These are phyloP conservation scores for Castanea mollissima DNA, from an alignment of 306 rosid genomes.

Conservation along the genomic window DNA sequence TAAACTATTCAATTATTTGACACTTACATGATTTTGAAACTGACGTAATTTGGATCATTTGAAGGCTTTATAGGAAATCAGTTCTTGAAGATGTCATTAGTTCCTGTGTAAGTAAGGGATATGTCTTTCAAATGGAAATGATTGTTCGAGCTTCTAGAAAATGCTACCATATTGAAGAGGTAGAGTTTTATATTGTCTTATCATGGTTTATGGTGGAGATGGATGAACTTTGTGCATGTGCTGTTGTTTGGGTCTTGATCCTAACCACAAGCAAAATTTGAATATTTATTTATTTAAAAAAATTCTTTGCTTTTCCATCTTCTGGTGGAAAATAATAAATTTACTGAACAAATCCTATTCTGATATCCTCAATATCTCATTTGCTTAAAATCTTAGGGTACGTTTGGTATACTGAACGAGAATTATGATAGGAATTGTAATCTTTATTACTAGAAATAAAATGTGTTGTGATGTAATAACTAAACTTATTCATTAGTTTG, in stretches of 20 bases:
- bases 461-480: no score
- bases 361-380: background rate
- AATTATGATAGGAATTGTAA: no score
- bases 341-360: background rate
- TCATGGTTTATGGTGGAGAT: slow-evolving; percentile 15
- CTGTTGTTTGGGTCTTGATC: background rate
- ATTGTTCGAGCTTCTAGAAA: slow-evolving; percentile 96
- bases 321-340: background rate
- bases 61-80: slow-evolving; percentile 83
- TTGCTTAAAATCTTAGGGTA: background rate
- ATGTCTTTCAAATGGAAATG: slow-evolving; percentile 99
- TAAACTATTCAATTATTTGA: slow-evolving; percentile 4
- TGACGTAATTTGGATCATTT: slow-evolving; percentile 22
- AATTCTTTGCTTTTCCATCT: background rate
- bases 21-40: slow-evolving; percentile 21
- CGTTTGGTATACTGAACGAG: no score
- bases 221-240: background rate
- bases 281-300: no score
- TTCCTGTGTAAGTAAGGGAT: slow-evolving; percentile 91
- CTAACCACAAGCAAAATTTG: no score
- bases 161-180: slow-evolving; percentile 91
- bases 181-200: slow-evolving; percentile 19
- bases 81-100: slow-evolving; percentile 91
- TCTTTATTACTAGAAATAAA: no score
- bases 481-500: no score